These are phyloP conservation scores for Trichoderma koningii DNA, from an alignment of 2,329 filamentous ascomycete genomes.

Conservation along the genomic window DNA sequence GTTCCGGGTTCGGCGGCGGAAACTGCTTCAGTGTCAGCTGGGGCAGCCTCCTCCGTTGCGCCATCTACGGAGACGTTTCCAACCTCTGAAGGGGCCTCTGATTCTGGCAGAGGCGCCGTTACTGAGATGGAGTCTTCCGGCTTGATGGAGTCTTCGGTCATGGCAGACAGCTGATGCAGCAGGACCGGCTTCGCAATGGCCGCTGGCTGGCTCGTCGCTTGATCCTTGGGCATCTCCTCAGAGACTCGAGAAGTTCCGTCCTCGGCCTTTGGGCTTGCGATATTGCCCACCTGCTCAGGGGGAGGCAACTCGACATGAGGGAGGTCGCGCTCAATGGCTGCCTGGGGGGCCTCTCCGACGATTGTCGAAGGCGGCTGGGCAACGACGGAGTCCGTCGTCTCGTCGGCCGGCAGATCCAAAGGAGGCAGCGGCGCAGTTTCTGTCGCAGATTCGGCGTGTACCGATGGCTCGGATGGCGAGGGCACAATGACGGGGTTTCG, in stretches of 20 bases:
- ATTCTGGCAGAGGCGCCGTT: conserved; percentile 36
- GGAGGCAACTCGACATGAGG: conserved; percentile 37
- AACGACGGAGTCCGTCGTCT: conserved; percentile 33
- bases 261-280: conserved; percentile 40
- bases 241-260: conserved; percentile 32
- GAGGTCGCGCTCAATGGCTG: conserved; percentile 35
- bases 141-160: conserved; percentile 44
- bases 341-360: conserved; percentile 37
- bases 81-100: conserved; percentile 36
- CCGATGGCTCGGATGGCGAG: conserved; percentile 15
- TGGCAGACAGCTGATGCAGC: conserved; percentile 38
- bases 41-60: conserved; percentile 26
- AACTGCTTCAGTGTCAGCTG: conserved; percentile 24
- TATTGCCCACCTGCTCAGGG: conserved; percentile 46
- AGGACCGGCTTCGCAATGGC: conserved; percentile 33
- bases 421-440: background rate
- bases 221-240: conserved; percentile 35
- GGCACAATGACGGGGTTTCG: conserved; percentile 15
- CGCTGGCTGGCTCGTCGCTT: conserved; percentile 34
- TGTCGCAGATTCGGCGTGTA: background rate
- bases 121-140: conserved; percentile 45
- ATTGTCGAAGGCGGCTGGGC: conserved; percentile 40
- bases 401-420: conserved; percentile 19
- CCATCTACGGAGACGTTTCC: conserved; percentile 34
- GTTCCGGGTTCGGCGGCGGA: conserved; percentile 27